Evolutionary conservation across 1,139 yeast genomes (phyloP).

Genomic region (Yamadazyma oceani): DNA sequence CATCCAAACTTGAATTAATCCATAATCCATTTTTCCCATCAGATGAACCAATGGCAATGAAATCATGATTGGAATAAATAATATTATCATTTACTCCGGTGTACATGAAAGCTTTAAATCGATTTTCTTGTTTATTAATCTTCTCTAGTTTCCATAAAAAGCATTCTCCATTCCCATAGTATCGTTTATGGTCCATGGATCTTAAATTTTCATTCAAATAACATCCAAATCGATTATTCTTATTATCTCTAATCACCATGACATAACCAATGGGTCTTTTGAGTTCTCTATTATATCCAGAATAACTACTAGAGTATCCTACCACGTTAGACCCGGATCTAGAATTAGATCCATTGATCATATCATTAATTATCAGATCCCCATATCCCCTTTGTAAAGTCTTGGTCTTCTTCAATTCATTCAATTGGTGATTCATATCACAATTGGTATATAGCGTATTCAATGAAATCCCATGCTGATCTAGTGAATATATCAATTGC

Average conservation of each 20-base stretch:
- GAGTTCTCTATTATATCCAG: constrained; percentile 17
- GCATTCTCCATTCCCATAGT: constrained; percentile 94
- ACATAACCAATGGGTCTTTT: constrained; percentile 66
- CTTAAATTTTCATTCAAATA: constrained; percentile 74
- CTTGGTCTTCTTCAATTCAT: constrained; percentile 19
- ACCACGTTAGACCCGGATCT: constrained; percentile 13
- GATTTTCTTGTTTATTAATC: constrained; percentile 17
- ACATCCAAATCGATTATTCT: constrained; percentile 75
- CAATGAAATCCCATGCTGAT: constrained; percentile 88
- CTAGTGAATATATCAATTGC: constrained; percentile 77
- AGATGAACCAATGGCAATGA: constrained; percentile 88
- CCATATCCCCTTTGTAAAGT: constrained; percentile 35
- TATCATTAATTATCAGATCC: constrained; percentile 32
- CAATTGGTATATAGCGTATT: constrained; percentile 63
- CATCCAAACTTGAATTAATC: constrained; percentile 71
- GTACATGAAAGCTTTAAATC: constrained; percentile 82
- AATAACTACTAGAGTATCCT: constrained; percentile 11
- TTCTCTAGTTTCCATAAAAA: constrained; percentile 77
- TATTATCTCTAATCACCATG: constrained; percentile 62
- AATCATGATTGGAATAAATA: constrained; percentile 76
- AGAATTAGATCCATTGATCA: constrained; percentile 20
- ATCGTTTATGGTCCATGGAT: constrained; percentile 69
- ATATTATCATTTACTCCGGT: constrained; percentile 88
- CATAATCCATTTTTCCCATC: constrained; percentile 88
- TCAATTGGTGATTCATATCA: constrained; percentile 33